These are phyloP conservation scores for Colletotrichum nymphaeae DNA, from an alignment of 2,329 filamentous ascomycete species.

Conservation along the genomic window DNA sequence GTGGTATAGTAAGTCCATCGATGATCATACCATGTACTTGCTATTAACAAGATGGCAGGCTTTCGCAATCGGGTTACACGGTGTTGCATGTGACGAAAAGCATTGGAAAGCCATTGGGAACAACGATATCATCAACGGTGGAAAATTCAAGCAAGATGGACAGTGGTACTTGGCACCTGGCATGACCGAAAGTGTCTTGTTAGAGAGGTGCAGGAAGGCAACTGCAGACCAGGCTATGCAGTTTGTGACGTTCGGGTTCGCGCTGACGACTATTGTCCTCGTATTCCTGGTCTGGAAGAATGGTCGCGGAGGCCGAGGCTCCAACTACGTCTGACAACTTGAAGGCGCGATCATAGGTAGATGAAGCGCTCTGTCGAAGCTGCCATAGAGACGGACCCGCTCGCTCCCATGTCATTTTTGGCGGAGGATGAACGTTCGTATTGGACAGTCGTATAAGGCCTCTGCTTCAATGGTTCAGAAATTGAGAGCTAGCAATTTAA, in stretches of 20 bases:
- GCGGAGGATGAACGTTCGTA: neutral
- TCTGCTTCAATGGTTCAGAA: neutral
- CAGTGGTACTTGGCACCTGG: neutral
- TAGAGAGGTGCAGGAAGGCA: conserved; percentile 23
- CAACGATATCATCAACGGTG: conserved; percentile 20
- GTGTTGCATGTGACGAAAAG: neutral
- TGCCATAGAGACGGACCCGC: neutral
- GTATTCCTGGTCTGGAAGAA: conserved; percentile 27
- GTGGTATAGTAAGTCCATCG: conserved; percentile 27
- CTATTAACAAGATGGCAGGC: neutral
- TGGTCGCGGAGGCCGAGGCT: conserved; percentile 1
- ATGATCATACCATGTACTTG: neutral
- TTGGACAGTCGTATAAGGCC: neutral
- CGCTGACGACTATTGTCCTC: conserved; percentile 15
- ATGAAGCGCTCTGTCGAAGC: neutral
- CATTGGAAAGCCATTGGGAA: accelerated
- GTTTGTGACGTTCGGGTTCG: conserved; percentile 24
- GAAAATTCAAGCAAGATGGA: neutral
- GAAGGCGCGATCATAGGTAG: neutral
- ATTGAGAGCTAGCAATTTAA: neutral
- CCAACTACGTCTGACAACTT: neutral
- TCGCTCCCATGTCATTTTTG: neutral
- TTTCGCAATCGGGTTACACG: conserved; percentile 18
- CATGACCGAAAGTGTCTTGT: neutral
- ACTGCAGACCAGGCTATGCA: conserved; percentile 29